Evolutionary conservation across 495 filamentous ascomycete genomes (phyloP), one percentile per base, ranked within the genome.

Genomic region (Penicillium arizonense): DNA sequence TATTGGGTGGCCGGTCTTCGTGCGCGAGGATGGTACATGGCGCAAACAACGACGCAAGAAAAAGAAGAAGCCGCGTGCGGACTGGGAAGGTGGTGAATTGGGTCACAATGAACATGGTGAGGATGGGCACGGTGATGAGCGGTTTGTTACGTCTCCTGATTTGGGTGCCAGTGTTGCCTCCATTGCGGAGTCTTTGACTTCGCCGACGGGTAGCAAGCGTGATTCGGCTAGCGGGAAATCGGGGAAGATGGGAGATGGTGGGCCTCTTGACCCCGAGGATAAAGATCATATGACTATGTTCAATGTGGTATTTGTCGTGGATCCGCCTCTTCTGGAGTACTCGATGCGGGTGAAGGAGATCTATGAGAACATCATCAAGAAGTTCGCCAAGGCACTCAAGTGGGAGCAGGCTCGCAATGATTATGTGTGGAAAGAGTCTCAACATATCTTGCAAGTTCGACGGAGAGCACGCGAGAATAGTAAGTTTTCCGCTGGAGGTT

Each of bases 261-360:
- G 65, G 2, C 55, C 58, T 35, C 64, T 77, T 5, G 80, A 82
- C 47, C 64, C 77, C 8, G 82, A 83, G 53, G 82, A 86, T 44
- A 75, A 70, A 48, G 77, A 77, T 45, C 70, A 76, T 38, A 92
- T 98, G 88, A 91, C 84, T 20, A 96, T 97, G 91, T 98, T 98
- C 67, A 91, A 97, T 71, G 82, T 97, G 32, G 90, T 96, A 12
- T 97, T 97, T 70, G 88, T 96, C 32, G 71, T 96, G 43, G 86
- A 89, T 61, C 87, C 89, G 3, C 87, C 88, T 34, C 78, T 86
- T 43, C 71, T 89, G 37, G 89, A 95, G 66, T 86, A 86, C 58
- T 86, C 87, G 41, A 74, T 85, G 44, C 77, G 90, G 18, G 78
- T 91, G 41, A 80, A 84, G 48, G 85, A 93, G 44, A 86, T 97